Conservation (phyloP, 1,284 basidiomycete genomes). For the Leccinum subrobustum region DNA sequence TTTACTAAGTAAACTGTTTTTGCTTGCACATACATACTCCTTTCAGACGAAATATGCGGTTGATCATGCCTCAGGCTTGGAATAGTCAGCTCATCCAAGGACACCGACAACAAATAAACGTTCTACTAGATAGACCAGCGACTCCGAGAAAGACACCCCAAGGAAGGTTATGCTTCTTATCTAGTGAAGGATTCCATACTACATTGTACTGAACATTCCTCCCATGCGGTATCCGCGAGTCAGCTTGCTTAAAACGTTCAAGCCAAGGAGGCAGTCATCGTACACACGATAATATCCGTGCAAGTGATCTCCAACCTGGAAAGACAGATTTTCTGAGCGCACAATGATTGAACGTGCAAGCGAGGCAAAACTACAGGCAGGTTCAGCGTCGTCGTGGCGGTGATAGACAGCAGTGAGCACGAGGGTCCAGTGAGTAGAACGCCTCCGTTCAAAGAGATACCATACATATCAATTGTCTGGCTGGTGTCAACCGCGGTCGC, state of each 20-base stretch:
- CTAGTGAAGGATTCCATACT: background rate
- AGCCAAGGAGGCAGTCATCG: background rate
- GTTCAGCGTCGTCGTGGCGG: background rate
- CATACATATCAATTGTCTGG: constrained; percentile 12
- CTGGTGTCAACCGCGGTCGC: background rate
- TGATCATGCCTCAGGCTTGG: background rate
- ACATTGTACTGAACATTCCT: constrained; percentile 15
- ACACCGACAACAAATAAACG: background rate
- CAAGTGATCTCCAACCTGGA: constrained; percentile 16
- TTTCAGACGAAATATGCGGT: too few relatives aligned
- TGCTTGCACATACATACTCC: too few relatives aligned
- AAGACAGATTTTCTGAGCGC: constrained; percentile 12
- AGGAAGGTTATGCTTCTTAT: constrained; percentile 12
- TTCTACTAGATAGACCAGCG: constrained; percentile 9
- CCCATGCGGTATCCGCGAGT: background rate
- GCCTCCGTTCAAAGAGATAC: constrained; percentile 10
- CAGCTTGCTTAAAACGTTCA: background rate
- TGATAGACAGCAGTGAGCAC: constrained; percentile 4
- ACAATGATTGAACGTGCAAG: constrained; percentile 5
- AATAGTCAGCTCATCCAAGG: background rate
- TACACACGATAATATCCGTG: constrained; percentile 9
- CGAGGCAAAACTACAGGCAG: background rate
- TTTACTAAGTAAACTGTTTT: too few relatives aligned
- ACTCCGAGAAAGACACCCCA: constrained; percentile 20
- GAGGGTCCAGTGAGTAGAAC: constrained; percentile 13